Base-by-base conservation (phyloP, 371 early-diverging fungal genomes). In the Dinochytrium kinnereticum region DNA sequence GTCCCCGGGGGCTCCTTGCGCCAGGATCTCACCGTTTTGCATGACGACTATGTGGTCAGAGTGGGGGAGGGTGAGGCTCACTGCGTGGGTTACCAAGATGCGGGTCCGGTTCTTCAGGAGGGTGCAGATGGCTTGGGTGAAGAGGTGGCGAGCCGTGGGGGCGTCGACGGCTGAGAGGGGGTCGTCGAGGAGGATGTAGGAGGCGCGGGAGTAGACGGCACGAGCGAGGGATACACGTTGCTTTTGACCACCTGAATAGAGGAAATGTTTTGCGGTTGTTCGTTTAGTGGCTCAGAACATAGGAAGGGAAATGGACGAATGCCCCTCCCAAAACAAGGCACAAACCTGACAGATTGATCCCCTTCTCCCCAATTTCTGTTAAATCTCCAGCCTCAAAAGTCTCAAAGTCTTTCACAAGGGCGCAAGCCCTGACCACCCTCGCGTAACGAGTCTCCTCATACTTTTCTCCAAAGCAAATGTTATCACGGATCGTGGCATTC, bases 351-450 rank as follows among this genome's bases (percentile, higher is more conserved):
- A 78, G 51, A 40, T 70, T 76, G n/a, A 78, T 36, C 28, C 70
- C 82, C 72, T 90, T 90, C 80, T 96, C 96, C 51, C 96, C 97
- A 64, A 96, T 89, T 80, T 95, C 93, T 0, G 95, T 95, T 69
- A 82, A 71, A 81, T 96, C 96, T 24, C 95, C 95, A 37, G 87
- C 82, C 24, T 89, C 86, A 33, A 96, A 78, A 30, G 91, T 91
- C 31, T 91, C 90, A 70, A 96, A 81, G 77, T 96, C 96, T 38
- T 92, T 87, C 0, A 85, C 86, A 36, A 95, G 82, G 1, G 94
- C 93, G 59, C 87, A 83, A n/a, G 81, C 82, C 21, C 72, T 36
- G 33, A 89, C 51, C 31, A 84, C 84, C 28, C 67, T 38, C 28
- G 33, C 44, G 74, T 85, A 87, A 19, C 76, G 72, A 37, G 70